These are phyloP conservation scores for Chenopodium suecicum DNA, from an alignment of 148 eudicot species.

Conservation along the genomic window DNA sequence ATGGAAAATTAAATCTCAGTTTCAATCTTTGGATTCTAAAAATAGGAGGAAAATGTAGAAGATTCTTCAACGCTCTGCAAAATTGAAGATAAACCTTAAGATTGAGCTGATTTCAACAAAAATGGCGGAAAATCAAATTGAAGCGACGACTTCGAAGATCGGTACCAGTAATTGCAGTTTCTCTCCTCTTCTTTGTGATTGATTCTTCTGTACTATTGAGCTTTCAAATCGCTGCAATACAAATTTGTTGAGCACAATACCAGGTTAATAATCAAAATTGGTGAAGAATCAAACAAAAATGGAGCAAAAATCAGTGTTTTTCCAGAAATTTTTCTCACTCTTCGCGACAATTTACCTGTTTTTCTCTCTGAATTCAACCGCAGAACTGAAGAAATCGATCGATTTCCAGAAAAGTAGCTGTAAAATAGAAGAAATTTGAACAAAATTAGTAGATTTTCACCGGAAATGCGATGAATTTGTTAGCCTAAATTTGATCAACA, in stretches of 20 bases:
- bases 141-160: background rate
- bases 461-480: background rate
- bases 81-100: background rate
- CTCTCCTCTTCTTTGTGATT: background rate
- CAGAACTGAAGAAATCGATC: background rate
- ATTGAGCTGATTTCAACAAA: background rate
- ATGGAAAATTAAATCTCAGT: background rate
- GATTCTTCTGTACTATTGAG: background rate
- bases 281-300: background rate
- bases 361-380: background rate
- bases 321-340: background rate
- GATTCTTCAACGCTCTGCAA: background rate
- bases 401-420: background rate
- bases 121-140: background rate
- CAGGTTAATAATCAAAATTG: background rate
- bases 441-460: background rate
- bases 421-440: too few species aligned
- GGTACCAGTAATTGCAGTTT: background rate
- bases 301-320: background rate
- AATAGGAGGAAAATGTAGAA: background rate
- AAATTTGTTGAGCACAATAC: background rate
- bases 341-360: background rate
- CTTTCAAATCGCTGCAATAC: background rate
- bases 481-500: background rate
- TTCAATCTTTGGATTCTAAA: too few species aligned